A percentile compares a stretch with the other conserved stretches of the same genome.
Conservation (phyloP, 2,329 filamentous ascomycete genomes). For the Ceratocystis diversiconidia region DNA sequence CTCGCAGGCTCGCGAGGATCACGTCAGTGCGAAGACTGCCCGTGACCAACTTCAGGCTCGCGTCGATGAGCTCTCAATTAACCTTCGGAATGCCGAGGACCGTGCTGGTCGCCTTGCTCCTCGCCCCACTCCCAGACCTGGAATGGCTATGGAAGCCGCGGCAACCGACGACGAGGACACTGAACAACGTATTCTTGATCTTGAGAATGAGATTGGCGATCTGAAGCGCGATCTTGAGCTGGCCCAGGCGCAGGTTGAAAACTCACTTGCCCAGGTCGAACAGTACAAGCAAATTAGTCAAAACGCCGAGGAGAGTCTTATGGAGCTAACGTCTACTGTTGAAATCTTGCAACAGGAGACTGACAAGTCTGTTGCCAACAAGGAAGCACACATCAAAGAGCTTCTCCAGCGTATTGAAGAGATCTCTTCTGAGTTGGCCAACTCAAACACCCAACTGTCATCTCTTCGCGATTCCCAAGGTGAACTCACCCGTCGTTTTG, state of each 20-base stretch:
- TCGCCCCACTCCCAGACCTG: constrained; percentile 52
- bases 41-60: constrained; percentile 79
- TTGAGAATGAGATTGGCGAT: constrained; percentile 71
- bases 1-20: constrained; percentile 69
- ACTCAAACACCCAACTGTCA: constrained; percentile 70
- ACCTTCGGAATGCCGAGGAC: constrained; percentile 80
- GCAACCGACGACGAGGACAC: constrained; percentile 34
- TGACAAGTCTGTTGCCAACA: constrained; percentile 59
- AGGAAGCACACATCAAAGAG: constrained; percentile 66
- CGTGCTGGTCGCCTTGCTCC: constrained; percentile 68
- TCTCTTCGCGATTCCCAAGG: constrained; percentile 66
- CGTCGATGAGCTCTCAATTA: constrained; percentile 77
- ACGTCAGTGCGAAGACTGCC: constrained; percentile 72
- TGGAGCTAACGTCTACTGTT: constrained; percentile 63
- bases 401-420: constrained; percentile 74
- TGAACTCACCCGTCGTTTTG: constrained; percentile 53
- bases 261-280: constrained; percentile 65
- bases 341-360: constrained; percentile 83
- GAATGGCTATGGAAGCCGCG: constrained; percentile 28
- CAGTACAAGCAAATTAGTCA: constrained; percentile 83
- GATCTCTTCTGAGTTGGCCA: constrained; percentile 64
- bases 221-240: constrained; percentile 78
- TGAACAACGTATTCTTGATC: constrained; percentile 57
- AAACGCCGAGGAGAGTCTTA: constrained; percentile 71
- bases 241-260: constrained; percentile 64